Evolutionary conservation across 2,329 filamentous ascomycete species (phyloP), one percentile per base, ranked within the genome.

Genomic region (Aspergillus unguis): DNA sequence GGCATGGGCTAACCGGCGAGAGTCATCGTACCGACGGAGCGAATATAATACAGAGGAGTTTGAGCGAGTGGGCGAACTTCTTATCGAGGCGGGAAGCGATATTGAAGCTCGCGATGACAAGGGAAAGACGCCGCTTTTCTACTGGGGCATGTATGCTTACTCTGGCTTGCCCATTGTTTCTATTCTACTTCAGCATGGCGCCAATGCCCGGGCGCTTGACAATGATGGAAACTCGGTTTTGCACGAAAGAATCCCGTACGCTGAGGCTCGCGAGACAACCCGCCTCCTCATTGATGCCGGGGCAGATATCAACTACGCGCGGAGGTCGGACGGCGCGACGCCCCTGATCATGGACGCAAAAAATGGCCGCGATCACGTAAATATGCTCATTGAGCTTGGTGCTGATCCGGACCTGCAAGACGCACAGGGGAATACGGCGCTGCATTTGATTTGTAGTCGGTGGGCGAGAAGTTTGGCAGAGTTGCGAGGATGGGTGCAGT

Each of bases 21-120:
- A 42, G 26, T 26, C 38, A 29, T 36, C 3, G 33, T 6, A 36
- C 1, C 3, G 38, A 0, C 25, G 38, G 26, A 1, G 10, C 2
- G 23, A 38, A 26, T 23, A 9, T 8, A 35, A 25, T 6, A 27
- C 8, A 17, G 26, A 44, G 7, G 27, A 44, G 5, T 17, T 10
- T 1, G 29, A 33, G 42, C 6, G 37, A 44, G 33, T 25, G 3
- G 27, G 23, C 4, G 26, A 23, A 8, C 33, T 53, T 11, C 45
- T 53, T 1, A 41, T 53, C 8, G 17, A 27, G 17, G 37, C 44
- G 32, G 50, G 50, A n/a, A 48, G 44, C 11, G 45, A 53, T 44
- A 9, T 53, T n/a, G 46, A 48, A 23, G 29, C 32, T 2, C 17
- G 38, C 23, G 50, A 53, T 36, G 5, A 26, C 6, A 10, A 37